Conservation (phyloP, 2,329 filamentous ascomycete species). For the Ophiocordyceps camponoti-leonardi region DNA sequence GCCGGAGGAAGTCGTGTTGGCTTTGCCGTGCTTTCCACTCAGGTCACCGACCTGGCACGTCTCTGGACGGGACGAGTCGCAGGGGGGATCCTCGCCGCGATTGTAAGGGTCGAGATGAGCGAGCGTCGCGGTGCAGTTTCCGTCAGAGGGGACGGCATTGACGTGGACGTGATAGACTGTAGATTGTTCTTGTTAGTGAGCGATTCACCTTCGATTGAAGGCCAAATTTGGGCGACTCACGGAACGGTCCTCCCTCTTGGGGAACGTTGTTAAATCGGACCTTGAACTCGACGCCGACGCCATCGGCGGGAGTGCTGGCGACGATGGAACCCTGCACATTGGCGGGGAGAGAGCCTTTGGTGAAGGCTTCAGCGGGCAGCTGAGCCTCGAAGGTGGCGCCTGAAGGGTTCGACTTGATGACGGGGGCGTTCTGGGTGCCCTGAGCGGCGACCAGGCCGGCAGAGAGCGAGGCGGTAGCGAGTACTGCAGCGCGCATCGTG, state of each 20-base stretch:
- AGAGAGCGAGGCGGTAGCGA: neutral
- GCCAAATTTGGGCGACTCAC: slow-evolving; percentile 20
- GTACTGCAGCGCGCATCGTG: neutral
- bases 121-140: slow-evolving; percentile 54
- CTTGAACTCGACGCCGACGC: slow-evolving; percentile 36
- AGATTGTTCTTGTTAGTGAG: neutral
- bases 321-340: slow-evolving; percentile 24
- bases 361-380: slow-evolving; percentile 34
- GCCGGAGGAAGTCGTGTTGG: slow-evolving; percentile 27
- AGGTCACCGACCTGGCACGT: slow-evolving; percentile 66
- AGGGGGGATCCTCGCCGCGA: slow-evolving; percentile 44
- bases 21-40: slow-evolving; percentile 49
- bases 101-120: slow-evolving; percentile 55
- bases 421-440: slow-evolving; percentile 25
- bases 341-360: slow-evolving; percentile 25
- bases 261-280: slow-evolving; percentile 43
- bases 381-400: slow-evolving; percentile 35
- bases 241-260: slow-evolving; percentile 37
- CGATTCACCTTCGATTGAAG: too few species aligned
- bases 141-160: slow-evolving; percentile 40
- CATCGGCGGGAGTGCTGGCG: slow-evolving; percentile 26
- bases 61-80: slow-evolving; percentile 36
- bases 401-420: slow-evolving; percentile 36
- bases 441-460: neutral
- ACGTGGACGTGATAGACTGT: slow-evolving; percentile 60